Base-by-base conservation (phyloP, 1,284 basidiomycete genomes). In the Cronartium quercuum region DNA sequence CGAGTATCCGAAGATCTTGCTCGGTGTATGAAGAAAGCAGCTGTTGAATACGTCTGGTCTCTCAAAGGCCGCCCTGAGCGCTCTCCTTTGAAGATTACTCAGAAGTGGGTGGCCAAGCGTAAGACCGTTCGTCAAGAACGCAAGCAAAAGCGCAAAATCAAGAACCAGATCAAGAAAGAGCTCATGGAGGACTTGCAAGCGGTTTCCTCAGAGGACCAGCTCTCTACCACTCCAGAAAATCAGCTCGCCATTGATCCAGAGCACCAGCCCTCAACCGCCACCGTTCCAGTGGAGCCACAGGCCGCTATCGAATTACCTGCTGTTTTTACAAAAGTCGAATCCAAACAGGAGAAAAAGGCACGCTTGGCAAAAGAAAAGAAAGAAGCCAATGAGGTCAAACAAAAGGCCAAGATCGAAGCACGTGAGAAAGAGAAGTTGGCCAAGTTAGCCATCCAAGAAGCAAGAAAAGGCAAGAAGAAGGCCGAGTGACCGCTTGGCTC, bases 1-100 rank as follows among this genome's bases (percentile, higher is more conserved):
- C 24, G 65, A 13, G n/a, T 75, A 15, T 57, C 71, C 6, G 66
- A 75, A n/a, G 71, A 75, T 64, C 47, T 75, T 37, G 71, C 71
- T 10, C 38, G 71, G 29, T 75, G 55, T 24, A 24, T 75, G 34
- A 75, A 67, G 40, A 75, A 75, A 44, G 64, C 71, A 21, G 57
- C 44, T 12, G 57, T 24, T 2, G 71, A 75, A 63, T 75, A 75
- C 21, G 42, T 75, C 34, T 41, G 47, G 15, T 75, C 71, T 15
- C 60, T 75, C 41, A 67, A 58, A 37, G 71, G 71, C 2, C 63
- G 70, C 6, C 37, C 47, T 44, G 51, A 74, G 29, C 51, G 64
- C 18, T 24, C 24, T 61, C 34, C 34, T 29, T 15, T 70, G 34
- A 70, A 37, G 44, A 35, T 58, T 37, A 70, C 41, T 21, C 37